Evolutionary conservation across 169 alveolate genomes (phyloP).

Genomic region (Cryptosporidium tyzzeri): DNA sequence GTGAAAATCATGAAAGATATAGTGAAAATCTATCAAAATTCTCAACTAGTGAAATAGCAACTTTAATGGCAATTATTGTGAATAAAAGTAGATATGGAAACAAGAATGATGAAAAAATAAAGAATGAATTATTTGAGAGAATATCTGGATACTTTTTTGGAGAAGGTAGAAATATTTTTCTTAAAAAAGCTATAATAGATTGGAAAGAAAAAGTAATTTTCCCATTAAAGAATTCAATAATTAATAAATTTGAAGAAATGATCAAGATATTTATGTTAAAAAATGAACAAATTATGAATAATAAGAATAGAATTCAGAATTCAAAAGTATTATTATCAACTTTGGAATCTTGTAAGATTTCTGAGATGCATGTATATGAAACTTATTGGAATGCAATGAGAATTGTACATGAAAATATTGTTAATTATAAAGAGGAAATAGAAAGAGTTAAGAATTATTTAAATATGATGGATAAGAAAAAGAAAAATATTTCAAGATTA

Average conservation of each 20-base stretch:
- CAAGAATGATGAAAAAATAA: slow-evolving; percentile 43
- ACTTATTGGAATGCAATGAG: slow-evolving; percentile 72
- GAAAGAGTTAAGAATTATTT: slow-evolving; percentile 36
- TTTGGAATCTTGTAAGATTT: slow-evolving; percentile 56
- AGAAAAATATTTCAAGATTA: slow-evolving; percentile 11
- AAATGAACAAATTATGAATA: background rate
- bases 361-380: slow-evolving; percentile 73
- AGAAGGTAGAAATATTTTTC: slow-evolving; percentile 15
- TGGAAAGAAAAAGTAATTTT: slow-evolving; percentile 61
- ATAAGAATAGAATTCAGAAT: slow-evolving; percentile 55
- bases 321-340: slow-evolving; percentile 63
- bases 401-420: slow-evolving; percentile 52
- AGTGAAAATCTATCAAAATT: slow-evolving; percentile 7
- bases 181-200: slow-evolving; percentile 9
- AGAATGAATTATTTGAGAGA: slow-evolving; percentile 42
- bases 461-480: slow-evolving; percentile 29
- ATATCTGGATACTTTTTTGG: slow-evolving; percentile 37
- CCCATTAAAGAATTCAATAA: slow-evolving; percentile 17
- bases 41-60: slow-evolving; percentile 42
- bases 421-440: slow-evolving; percentile 50
- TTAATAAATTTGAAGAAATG: slow-evolving; percentile 14
- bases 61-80: slow-evolving; percentile 53
- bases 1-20: slow-evolving; percentile 22
- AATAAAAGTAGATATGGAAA: slow-evolving; percentile 74
- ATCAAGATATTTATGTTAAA: slow-evolving; percentile 6